Evolutionary conservation across 1,284 basidiomycete genomes (phyloP).

Genomic region (Sparassis latifolia): DNA sequence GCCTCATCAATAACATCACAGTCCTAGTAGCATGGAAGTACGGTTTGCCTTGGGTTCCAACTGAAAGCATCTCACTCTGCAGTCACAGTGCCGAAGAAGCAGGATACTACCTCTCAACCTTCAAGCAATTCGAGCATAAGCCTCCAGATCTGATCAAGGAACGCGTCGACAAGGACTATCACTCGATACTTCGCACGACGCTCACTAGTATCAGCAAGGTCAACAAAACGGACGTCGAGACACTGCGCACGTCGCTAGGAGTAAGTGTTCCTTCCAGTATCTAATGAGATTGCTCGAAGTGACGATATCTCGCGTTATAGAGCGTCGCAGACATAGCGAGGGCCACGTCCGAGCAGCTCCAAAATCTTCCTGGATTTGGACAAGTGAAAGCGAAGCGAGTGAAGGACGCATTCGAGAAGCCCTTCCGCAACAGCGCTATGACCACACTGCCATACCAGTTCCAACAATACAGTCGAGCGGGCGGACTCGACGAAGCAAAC

Average conservation of each 20-base stretch:
- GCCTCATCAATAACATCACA: conserved; percentile 89
- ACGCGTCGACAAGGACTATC: conserved; percentile 84
- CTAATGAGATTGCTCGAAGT: neutral
- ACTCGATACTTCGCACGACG: conserved; percentile 75
- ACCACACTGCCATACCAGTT: conserved; percentile 34
- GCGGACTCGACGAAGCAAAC: conserved; percentile 3
- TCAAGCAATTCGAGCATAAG: conserved; percentile 92
- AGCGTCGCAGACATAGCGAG: conserved; percentile 78
- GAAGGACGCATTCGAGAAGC: conserved; percentile 73
- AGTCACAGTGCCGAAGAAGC: conserved; percentile 77
- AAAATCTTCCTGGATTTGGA: conserved; percentile 88
- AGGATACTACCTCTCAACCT: conserved; percentile 84
- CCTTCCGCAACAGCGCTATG: conserved; percentile 61
- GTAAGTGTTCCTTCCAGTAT: conserved; percentile 42
- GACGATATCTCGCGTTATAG: conserved; percentile 33
- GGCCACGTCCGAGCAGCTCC: conserved; percentile 70
- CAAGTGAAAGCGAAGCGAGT: conserved; percentile 88
- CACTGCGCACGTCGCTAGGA: conserved; percentile 87
- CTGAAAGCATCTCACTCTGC: neutral
- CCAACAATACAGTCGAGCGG: conserved; percentile 6
- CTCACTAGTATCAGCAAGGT: conserved; percentile 90
- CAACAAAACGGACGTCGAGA: conserved; percentile 97
- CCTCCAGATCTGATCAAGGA: conserved; percentile 94
- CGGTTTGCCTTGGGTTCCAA: conserved; percentile 23
- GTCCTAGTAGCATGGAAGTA: conserved; percentile 91